A percentile compares a stretch with the other conserved stretches of the same genome.
These are phyloP conservation scores for Penstemon davidsonii DNA, from an alignment of 257 asterid species.

Conservation along the genomic window DNA sequence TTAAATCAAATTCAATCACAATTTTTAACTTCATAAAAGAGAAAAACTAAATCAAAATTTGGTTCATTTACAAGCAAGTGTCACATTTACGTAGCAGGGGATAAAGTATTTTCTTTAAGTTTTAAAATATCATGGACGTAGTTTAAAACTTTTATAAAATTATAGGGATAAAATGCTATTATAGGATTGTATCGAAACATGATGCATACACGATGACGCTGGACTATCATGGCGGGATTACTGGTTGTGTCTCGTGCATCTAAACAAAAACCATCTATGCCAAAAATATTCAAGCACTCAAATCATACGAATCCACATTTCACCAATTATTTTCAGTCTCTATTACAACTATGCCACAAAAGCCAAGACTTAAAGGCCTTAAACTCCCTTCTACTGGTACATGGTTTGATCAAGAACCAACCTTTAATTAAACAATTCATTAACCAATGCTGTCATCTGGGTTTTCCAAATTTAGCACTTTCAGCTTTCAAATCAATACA, in stretches of 20 bases:
- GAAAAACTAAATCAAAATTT: too few relatives aligned
- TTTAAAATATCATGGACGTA: too few relatives aligned
- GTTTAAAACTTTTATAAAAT: too few relatives aligned
- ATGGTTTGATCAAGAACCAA: slow-evolving; percentile 39
- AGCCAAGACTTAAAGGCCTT: slow-evolving; percentile 46
- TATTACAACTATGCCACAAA: slow-evolving; percentile 43
- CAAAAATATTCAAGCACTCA: slow-evolving; percentile 11
- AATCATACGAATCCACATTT: slow-evolving; percentile 18
- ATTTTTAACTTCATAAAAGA: too few relatives aligned
- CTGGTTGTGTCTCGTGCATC: slow-evolving; percentile 17
- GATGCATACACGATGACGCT: too few relatives aligned
- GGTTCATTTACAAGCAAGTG: too few relatives aligned
- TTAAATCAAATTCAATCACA: too few relatives aligned
- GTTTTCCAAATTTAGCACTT: slow-evolving; percentile 48
- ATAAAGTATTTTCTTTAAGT: too few relatives aligned
- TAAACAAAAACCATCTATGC: slow-evolving; percentile 13
- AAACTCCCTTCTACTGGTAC: slow-evolving; percentile 36
- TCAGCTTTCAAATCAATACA: slow-evolving; percentile 31
- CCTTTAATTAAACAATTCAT: slow-evolving; percentile 35
- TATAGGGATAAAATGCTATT: too few relatives aligned
- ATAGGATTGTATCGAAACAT: too few relatives aligned
- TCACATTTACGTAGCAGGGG: too few relatives aligned
- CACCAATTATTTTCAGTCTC: slow-evolving; percentile 28
- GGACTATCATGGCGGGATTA: slow-evolving; percentile 25
- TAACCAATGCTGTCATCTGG: slow-evolving; percentile 48